These are phyloP conservation scores for Arthroderma uncinatum DNA, from an alignment of 2,329 filamentous ascomycete species.

Conservation along the genomic window DNA sequence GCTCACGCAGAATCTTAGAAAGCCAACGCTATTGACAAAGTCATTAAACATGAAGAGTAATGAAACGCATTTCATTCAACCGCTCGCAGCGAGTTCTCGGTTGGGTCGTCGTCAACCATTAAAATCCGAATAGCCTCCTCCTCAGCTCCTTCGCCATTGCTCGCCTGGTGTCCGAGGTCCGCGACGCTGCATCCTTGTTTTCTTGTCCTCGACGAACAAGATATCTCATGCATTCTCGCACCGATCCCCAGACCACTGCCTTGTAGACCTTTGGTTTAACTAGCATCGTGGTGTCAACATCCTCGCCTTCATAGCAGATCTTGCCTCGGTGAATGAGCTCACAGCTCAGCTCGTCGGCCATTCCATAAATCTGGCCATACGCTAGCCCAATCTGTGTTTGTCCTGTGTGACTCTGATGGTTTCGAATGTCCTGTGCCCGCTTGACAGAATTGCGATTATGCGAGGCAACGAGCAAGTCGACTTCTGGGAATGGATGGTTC, in stretches of 20 bases:
- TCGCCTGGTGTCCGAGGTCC: slow-evolving; percentile 41
- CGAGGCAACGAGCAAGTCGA: slow-evolving; percentile 61
- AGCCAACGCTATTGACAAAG: no score
- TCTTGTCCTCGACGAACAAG: slow-evolving; percentile 45
- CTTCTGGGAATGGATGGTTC: slow-evolving; percentile 40
- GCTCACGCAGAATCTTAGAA: no score
- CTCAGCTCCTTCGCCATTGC: slow-evolving; percentile 44
- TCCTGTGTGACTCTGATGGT: slow-evolving; percentile 31
- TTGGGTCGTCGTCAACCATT: background rate
- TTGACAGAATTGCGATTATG: slow-evolving; percentile 66
- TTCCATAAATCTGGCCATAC: slow-evolving; percentile 48
- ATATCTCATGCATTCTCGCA: slow-evolving; percentile 69
- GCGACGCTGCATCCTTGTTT: slow-evolving; percentile 45
- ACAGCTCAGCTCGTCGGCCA: slow-evolving; percentile 49
- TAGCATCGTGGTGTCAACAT: slow-evolving; percentile 17
- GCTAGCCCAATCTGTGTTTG: slow-evolving; percentile 37
- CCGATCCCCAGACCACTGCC: slow-evolving; percentile 45
- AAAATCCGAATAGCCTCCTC: slow-evolving; percentile 22
- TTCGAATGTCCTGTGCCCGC: slow-evolving; percentile 39
- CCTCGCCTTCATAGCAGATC: slow-evolving; percentile 10
- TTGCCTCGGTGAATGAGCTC: slow-evolving; percentile 30
- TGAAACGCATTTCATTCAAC: background rate
- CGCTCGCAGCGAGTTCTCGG: background rate
- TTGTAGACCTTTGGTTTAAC: slow-evolving; percentile 43
- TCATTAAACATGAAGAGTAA: no score